Conservation (phyloP, 2,329 filamentous ascomycete species). For the Phaeoacremonium minimum region DNA sequence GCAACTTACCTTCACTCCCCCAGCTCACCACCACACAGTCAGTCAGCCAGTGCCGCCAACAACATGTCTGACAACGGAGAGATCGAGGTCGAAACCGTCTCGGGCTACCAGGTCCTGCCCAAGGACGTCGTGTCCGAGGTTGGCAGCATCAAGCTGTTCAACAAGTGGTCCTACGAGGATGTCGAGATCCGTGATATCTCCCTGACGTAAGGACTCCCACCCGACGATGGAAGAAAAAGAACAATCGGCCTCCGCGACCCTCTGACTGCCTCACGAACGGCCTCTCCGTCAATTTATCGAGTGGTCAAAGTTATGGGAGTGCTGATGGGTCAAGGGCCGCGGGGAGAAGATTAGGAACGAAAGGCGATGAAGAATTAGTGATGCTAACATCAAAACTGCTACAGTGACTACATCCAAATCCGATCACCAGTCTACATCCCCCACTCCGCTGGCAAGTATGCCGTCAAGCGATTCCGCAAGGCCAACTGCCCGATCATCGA, state of each 20-base stretch:
- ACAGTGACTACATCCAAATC: conserved; percentile 99
- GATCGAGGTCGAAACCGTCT: conserved; percentile 81
- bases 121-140: conserved; percentile 89
- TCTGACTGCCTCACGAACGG: too few species aligned
- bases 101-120: conserved; percentile 76
- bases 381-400: conserved; percentile 26
- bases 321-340: too few species aligned
- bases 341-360: conserved; percentile 13
- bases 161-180: conserved; percentile 97
- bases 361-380: conserved; percentile 10
- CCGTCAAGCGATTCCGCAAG: conserved; percentile 99
- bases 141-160: conserved; percentile 93
- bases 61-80: conserved; percentile 94
- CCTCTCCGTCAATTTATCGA: too few species aligned
- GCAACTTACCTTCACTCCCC: too few species aligned
- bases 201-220: conserved; percentile 77
- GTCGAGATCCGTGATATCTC: conserved; percentile 99
- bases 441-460: conserved; percentile 98
- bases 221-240: conserved; percentile 4
- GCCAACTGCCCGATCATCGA: conserved; percentile 99
- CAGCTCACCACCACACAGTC: conserved; percentile 13
- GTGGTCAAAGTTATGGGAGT: too few species aligned
- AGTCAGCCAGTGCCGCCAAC: conserved; percentile 31
- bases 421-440: conserved; percentile 98
- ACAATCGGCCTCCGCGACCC: too few species aligned